phyloP scores from a whole-genome alignment of 352 stramenopile genomes.

The Globisporangium polare region DNA sequence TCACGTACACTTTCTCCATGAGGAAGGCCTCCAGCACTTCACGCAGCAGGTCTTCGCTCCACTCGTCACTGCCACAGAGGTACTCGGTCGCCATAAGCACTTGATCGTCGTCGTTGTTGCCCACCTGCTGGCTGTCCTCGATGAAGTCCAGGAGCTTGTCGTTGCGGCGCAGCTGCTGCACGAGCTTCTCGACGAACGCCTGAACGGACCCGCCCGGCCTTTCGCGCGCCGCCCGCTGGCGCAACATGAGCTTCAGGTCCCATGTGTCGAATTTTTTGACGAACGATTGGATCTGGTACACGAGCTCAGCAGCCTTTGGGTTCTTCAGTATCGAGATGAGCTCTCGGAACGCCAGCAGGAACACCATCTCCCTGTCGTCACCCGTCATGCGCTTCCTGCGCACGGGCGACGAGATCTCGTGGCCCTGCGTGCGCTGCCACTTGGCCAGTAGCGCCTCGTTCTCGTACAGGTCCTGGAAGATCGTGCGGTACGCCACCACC shows the following conservation, averaged over 20 bases:
- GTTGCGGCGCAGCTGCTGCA: constrained; percentile 52
- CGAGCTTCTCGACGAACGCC: constrained; percentile 57
- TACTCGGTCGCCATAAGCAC: constrained; percentile 16
- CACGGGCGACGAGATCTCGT: constrained; percentile 10
- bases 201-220: constrained; percentile 55
- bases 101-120: constrained; percentile 19
- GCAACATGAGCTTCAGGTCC: constrained; percentile 49
- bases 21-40: constrained; percentile 87
- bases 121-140: neutral
- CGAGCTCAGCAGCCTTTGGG: constrained; percentile 51
- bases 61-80: constrained; percentile 29
- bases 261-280: constrained; percentile 58
- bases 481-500: constrained; percentile 21
- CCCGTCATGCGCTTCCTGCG: constrained; percentile 24
- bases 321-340: constrained; percentile 59
- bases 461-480: constrained; percentile 44
- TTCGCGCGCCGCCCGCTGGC: constrained; percentile 28
- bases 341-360: constrained; percentile 56
- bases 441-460: constrained; percentile 33
- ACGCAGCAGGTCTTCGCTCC: constrained; percentile 44
- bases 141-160: constrained; percentile 22
- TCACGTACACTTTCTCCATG: constrained; percentile 86
- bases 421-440: constrained; percentile 38
- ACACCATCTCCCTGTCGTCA: constrained; percentile 54
- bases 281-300: constrained; percentile 81